These are phyloP conservation scores for Acrocalymma vagum DNA, from an alignment of 2,329 filamentous ascomycete genomes.

Conservation along the genomic window DNA sequence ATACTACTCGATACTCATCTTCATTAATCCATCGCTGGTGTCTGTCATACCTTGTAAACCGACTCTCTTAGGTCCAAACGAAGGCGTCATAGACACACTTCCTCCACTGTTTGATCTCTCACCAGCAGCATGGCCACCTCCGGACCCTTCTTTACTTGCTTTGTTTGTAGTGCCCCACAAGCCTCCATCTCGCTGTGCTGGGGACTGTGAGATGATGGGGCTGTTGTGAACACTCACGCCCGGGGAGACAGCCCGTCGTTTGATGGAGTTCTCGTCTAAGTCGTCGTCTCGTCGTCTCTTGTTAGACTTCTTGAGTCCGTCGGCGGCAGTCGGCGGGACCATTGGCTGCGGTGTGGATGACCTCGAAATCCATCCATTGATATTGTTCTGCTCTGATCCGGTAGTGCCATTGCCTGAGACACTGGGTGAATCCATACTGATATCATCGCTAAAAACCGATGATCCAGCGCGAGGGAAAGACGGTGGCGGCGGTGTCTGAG, in stretches of 20 bases:
- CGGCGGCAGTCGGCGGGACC: constrained; percentile 48
- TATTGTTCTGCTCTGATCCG: constrained; percentile 27
- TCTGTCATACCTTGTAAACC: constrained; percentile 89
- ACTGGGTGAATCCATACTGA: constrained; percentile 74
- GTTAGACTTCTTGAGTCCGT: constrained; percentile 52
- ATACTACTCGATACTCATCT: constrained; percentile 88
- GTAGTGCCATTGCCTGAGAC: constrained; percentile 31
- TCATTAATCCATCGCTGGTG: constrained; percentile 94
- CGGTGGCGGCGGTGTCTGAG: constrained; percentile 62
- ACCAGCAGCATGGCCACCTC: constrained; percentile 59
- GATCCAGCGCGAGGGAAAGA: constrained; percentile 65
- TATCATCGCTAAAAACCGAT: constrained; percentile 69
- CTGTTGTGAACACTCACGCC: constrained; percentile 92
- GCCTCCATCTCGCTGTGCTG: constrained; percentile 74
- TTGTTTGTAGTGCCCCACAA: constrained; percentile 77
- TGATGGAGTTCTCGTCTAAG: constrained; percentile 86
- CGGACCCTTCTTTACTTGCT: constrained; percentile 64
- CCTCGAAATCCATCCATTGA: constrained; percentile 36
- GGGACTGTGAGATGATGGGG: constrained; percentile 82
- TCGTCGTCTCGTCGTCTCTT: constrained; percentile 92
- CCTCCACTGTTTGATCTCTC: constrained; percentile 58
- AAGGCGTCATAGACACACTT: constrained; percentile 55
- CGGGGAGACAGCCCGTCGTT: constrained; percentile 89
- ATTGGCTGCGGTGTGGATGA: constrained; percentile 48
- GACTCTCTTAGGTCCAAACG: constrained; percentile 57